phyloP scores from a whole-genome alignment of 2,329 filamentous ascomycete genomes.

The Fusarium bactridioides region DNA sequence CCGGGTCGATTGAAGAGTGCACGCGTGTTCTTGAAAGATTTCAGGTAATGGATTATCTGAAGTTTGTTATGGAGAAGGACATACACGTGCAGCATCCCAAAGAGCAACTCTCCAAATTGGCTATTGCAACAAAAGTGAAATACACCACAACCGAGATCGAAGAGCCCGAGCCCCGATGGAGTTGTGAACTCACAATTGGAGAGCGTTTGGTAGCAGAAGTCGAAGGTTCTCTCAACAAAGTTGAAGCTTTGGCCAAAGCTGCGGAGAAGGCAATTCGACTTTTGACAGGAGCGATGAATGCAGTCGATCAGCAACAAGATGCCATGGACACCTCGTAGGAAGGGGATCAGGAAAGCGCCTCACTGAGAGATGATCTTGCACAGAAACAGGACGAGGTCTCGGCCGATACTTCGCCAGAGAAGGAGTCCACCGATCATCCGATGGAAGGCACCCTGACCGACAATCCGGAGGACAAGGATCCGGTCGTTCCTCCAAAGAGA shows the following conservation, averaged over 20 bases:
- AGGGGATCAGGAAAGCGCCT: background rate
- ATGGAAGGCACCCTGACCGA: background rate
- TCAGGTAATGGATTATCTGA: slow-evolving; percentile 71
- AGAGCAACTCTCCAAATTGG: slow-evolving; percentile 70
- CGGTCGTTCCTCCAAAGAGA: background rate
- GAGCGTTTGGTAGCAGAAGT: slow-evolving; percentile 56
- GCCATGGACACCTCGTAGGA: slow-evolving; percentile 2
- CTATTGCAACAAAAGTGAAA: slow-evolving; percentile 58
- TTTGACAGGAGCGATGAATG: slow-evolving; percentile 39
- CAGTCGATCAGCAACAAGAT: background rate
- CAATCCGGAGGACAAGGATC: background rate
- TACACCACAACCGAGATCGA: slow-evolving; percentile 56
- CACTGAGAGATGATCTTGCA: background rate
- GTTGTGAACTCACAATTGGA: slow-evolving; percentile 61
- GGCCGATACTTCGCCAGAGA: background rate
- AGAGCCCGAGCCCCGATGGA: slow-evolving; percentile 40
- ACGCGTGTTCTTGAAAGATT: slow-evolving; percentile 66
- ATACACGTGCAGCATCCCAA: slow-evolving; percentile 72
- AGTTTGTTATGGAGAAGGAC: slow-evolving; percentile 64
- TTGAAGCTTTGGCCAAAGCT: slow-evolving; percentile 64
- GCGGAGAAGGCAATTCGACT: slow-evolving; percentile 59
- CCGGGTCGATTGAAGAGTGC: slow-evolving; percentile 68
- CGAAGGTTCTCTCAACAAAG: slow-evolving; percentile 53
- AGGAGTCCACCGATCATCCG: background rate
- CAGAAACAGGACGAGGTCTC: background rate